These are phyloP conservation scores for Botrytis porri DNA, from an alignment of 2,329 filamentous ascomycete species.

Conservation along the genomic window DNA sequence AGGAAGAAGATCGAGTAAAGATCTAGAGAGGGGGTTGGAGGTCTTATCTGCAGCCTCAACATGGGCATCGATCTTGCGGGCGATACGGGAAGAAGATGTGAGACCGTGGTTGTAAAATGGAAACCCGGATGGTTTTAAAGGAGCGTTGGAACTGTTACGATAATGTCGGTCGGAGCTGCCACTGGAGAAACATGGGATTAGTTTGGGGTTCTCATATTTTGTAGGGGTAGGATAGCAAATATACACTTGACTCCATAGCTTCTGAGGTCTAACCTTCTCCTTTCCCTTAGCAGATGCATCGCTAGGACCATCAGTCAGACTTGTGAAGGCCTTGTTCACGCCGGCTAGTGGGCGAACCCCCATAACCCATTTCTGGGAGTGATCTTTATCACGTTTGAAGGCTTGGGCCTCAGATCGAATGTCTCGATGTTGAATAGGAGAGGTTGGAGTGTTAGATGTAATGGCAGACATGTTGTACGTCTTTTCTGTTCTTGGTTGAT, in stretches of 20 bases:
- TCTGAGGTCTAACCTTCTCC: slow-evolving; percentile 33
- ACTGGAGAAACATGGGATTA: slow-evolving; percentile 25
- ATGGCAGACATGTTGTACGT: slow-evolving; percentile 26
- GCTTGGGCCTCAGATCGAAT: slow-evolving; percentile 33
- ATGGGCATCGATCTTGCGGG: slow-evolving; percentile 29
- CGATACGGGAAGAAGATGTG: slow-evolving; percentile 22
- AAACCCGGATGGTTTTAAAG: slow-evolving; percentile 27
- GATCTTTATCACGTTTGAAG: slow-evolving; percentile 37
- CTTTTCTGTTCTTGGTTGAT: background rate
- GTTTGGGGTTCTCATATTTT: background rate
- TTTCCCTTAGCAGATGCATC: slow-evolving; percentile 17
- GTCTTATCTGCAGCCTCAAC: slow-evolving; percentile 29
- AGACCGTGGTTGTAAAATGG: slow-evolving; percentile 23
- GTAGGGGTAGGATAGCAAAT: background rate
- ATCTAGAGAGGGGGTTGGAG: slow-evolving; percentile 30
- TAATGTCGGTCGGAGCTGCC: slow-evolving; percentile 31
- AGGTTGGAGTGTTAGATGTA: slow-evolving; percentile 33
- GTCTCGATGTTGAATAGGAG: slow-evolving; percentile 32
- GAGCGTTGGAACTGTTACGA: slow-evolving; percentile 25
- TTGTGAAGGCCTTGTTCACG: slow-evolving; percentile 18
- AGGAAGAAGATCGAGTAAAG: slow-evolving; percentile 36
- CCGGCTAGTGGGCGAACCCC: slow-evolving; percentile 30
- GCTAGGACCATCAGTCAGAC: background rate
- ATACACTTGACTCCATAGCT: slow-evolving; percentile 29
- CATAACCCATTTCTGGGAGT: slow-evolving; percentile 34